Percentiles rank a stretch among this genome's conserved stretches.
phyloP scores from a whole-genome alignment of 345 rosid genomes.

The Excoecaria agallocha region DNA sequence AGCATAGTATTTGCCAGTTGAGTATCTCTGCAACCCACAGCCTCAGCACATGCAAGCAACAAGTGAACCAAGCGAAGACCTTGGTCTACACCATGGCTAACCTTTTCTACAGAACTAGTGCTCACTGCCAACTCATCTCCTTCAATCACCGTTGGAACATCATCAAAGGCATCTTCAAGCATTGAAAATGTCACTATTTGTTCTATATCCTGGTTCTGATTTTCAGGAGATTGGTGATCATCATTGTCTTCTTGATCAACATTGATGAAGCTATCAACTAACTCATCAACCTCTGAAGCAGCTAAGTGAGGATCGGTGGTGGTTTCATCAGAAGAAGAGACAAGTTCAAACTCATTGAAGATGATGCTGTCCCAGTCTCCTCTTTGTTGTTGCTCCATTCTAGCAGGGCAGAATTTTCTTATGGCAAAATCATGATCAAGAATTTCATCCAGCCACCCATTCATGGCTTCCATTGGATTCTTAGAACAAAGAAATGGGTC shows the following conservation, averaged over 20 bases:
- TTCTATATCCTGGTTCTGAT: slow-evolving; percentile 1
- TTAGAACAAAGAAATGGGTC: slow-evolving; percentile 4
- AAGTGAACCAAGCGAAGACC: slow-evolving; percentile 65
- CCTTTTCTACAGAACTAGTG: slow-evolving; percentile 21
- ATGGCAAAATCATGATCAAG: slow-evolving; percentile 55
- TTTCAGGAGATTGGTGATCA: slow-evolving; percentile 1
- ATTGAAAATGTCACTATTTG: slow-evolving; percentile 17
- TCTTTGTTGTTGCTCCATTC: slow-evolving; percentile 45
- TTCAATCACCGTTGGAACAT: slow-evolving; percentile 22
- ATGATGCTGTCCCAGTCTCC: slow-evolving; percentile 35
- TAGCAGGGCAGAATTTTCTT: slow-evolving; percentile 58
- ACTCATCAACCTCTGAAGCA: slow-evolving; percentile 49
- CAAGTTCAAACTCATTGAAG: slow-evolving; percentile 23
- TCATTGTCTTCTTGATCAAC: slow-evolving; percentile 25
- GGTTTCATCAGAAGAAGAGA: slow-evolving; percentile 23
- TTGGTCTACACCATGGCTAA: slow-evolving; percentile 50
- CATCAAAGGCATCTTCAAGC: slow-evolving; percentile 20
- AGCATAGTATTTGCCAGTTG: slow-evolving; percentile 50
- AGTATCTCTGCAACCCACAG: slow-evolving; percentile 56
- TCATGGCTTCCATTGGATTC: slow-evolving; percentile 39
- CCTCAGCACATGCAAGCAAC: slow-evolving; percentile 64
- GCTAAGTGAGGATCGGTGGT: slow-evolving; percentile 27
- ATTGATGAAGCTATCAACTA: slow-evolving; percentile 61
- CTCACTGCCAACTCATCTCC: slow-evolving; percentile 26
- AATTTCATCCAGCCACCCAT: slow-evolving; percentile 35